Evolutionary conservation across 805 yeast genomes (phyloP).

Genomic region (Wickerhamomyces silvicola): DNA sequence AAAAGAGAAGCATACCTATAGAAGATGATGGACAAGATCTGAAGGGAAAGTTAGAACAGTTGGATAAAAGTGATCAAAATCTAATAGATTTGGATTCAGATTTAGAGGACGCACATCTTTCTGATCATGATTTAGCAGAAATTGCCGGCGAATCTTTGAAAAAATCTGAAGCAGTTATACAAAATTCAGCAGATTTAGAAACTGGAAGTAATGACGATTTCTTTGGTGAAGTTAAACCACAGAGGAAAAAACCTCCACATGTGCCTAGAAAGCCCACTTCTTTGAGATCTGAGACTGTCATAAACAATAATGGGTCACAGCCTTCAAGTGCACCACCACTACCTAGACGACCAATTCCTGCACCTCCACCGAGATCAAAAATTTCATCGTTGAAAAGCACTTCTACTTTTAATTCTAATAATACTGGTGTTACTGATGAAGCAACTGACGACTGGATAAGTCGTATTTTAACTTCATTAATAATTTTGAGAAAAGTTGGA

Average conservation of each 20-base stretch:
- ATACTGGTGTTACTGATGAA: slow-evolving; percentile 33
- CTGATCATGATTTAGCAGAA: slow-evolving; percentile 19
- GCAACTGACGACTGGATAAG: slow-evolving; percentile 51
- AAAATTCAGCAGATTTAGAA: slow-evolving; percentile 33
- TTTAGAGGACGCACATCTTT: slow-evolving; percentile 10
- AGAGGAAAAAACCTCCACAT: slow-evolving; percentile 18
- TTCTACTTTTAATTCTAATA: slow-evolving; percentile 21
- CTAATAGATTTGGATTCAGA: slow-evolving; percentile 21
- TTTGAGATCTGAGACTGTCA: slow-evolving; percentile 4
- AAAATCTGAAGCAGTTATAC: slow-evolving; percentile 8
- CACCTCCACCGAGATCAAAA: slow-evolving; percentile 24
- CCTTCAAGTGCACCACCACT: slow-evolving; percentile 11
- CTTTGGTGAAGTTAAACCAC: slow-evolving; percentile 10
- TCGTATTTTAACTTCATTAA: slow-evolving; percentile 31
- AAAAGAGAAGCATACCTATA: slow-evolving; percentile 22
- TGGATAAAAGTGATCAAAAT: slow-evolving; percentile 21
- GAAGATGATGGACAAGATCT: slow-evolving; percentile 15
- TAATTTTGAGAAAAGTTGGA: slow-evolving; percentile 15
- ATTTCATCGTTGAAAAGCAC: slow-evolving; percentile 8
- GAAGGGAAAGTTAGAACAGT: slow-evolving; percentile 16
- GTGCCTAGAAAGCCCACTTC: slow-evolving; percentile 19
- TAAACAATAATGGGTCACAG: neutral
- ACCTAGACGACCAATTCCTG: slow-evolving; percentile 23
- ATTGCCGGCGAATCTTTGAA: slow-evolving; percentile 9
- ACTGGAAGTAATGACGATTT: slow-evolving; percentile 11